Conservation (phyloP, 129 eudicot species). For the Cynara cardunculus region DNA sequence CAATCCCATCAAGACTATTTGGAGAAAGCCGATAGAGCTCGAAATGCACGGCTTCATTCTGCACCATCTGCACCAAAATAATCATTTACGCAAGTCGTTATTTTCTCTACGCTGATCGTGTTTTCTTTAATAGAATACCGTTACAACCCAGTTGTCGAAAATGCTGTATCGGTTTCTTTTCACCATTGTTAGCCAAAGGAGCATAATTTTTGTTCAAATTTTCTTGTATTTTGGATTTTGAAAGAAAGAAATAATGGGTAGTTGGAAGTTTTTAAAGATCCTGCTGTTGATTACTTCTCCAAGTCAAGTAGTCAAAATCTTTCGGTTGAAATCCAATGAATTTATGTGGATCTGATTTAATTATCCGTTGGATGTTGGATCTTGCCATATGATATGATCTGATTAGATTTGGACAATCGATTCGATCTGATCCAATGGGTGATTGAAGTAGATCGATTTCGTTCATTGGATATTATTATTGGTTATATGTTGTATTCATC, state of each 20-base stretch:
- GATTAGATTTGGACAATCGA: no score
- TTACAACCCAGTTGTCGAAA: background rate
- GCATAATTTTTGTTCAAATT: background rate
- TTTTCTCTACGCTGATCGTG: slow-evolving; percentile 1
- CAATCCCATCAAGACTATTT: slow-evolving; percentile 90
- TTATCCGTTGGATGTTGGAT: no score
- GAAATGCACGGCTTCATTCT: slow-evolving; percentile 72
- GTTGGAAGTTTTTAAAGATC: slow-evolving; percentile 9
- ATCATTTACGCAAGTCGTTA: slow-evolving; percentile 8
- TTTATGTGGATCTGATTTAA: no score
- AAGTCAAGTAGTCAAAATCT: background rate
- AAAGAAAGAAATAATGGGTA: slow-evolving; percentile 22
- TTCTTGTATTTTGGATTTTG: slow-evolving; percentile 13
- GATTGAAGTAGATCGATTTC: no score
- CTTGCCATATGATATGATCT: no score
- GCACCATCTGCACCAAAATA: slow-evolving; percentile 55
- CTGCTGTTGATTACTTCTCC: slow-evolving; percentile 1
- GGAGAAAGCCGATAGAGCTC: slow-evolving; percentile 91
- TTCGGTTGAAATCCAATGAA: background rate
- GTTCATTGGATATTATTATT: no score
- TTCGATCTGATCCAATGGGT: no score
- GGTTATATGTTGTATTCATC: no score
- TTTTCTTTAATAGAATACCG: slow-evolving; percentile 3
- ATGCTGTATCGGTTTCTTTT: background rate
- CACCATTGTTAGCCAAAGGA: background rate